Evolutionary conservation across 345 rosid genomes (phyloP), one percentile per base, ranked within the genome.

Genomic region (Eucalyptus curtisii): DNA sequence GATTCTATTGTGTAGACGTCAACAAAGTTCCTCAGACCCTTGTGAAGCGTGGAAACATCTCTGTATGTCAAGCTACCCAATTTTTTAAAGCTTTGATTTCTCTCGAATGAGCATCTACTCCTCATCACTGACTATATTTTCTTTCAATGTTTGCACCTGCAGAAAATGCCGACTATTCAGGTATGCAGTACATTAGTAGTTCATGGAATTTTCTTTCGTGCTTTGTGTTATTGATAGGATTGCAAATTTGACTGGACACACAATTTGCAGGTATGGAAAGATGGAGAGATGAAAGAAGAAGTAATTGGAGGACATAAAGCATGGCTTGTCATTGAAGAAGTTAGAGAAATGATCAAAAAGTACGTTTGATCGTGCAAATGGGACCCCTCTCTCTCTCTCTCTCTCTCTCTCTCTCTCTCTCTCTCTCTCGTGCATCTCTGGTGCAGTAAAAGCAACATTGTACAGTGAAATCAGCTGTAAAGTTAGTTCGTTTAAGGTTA

Each of bases 161-260:
- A 96, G 99, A 97, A 96, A 95, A 97, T 97, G 98, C 99, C 99
- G 0, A 96, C 99, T 49, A 94, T 97, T 90, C 99, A 97, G 99
- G 99, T 97, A 49, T 0, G 13, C 24, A 3, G 30, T 40, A 40
- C 24, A 40, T 11, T 20, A 2, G 8, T 40, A 40, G 82, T 40
- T 40, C 5, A 20, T 11, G 27, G 47, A 37, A 76, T 40, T 40
- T 20, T 20, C 44, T 7, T 11, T 22, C 5, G 13, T 76, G 82
- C 47, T 40, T 20, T 13, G 9, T 3, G 27, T 76, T 10, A 11
- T 37, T 20, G 47, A 40, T 40, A 40, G 82, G 47, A 1, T 40
- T 76, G 47, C 15, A 40, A 76, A 76, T 76, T 76, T 20, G 47
- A 40, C 47, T 20, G 86, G 52, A 5, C 10, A 49, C 10, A 55